Percentiles rank a stretch among this genome's conserved stretches.
These are phyloP conservation scores for Arthroderma sp. DNA, from an alignment of 2,329 filamentous ascomycete genomes.

Conservation along the genomic window DNA sequence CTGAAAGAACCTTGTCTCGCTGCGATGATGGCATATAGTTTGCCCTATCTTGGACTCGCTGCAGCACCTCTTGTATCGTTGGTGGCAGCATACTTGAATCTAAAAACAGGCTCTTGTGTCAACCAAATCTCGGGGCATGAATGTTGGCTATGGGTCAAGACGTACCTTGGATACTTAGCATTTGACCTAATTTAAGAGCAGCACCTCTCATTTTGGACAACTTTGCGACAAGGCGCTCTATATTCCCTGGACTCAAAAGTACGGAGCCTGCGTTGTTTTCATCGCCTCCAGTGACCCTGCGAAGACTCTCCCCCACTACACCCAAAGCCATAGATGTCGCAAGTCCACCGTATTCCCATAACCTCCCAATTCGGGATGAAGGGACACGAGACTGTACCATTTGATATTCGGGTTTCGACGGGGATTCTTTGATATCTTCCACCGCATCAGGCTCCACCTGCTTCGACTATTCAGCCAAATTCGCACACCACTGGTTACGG, in stretches of 20 bases:
- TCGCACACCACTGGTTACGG: too few species aligned
- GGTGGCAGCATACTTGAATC: constrained; percentile 88
- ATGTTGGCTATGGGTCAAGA: too few species aligned
- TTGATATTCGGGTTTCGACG: constrained; percentile 37
- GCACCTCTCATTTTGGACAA: constrained; percentile 93
- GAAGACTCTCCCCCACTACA: constrained; percentile 72
- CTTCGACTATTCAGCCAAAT: too few species aligned
- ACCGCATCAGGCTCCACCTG: too few species aligned
- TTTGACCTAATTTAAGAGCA: constrained; percentile 91
- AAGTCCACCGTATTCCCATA: constrained; percentile 91
- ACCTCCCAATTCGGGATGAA: constrained; percentile 67
- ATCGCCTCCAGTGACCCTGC: constrained; percentile 59
- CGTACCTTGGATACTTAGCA: constrained; percentile 82
- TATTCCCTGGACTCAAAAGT: constrained; percentile 76
- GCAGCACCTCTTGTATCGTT: constrained; percentile 75
- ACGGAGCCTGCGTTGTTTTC: constrained; percentile 50
- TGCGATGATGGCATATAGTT: constrained; percentile 98
- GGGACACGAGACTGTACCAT: constrained; percentile 85
- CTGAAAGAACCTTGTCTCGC: constrained; percentile 65
- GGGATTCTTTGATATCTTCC: neutral
- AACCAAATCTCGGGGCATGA: neutral
- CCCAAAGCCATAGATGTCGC: constrained; percentile 93
- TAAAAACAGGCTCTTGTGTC: constrained; percentile 11
- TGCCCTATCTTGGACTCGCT: constrained; percentile 87
- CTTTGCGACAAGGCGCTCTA: constrained; percentile 85